A percentile compares a stretch with the other conserved stretches of the same genome.
phyloP scores from a whole-genome alignment of 2,329 filamentous ascomycete species.

The Cladosporium austrohemisphaericum region DNA sequence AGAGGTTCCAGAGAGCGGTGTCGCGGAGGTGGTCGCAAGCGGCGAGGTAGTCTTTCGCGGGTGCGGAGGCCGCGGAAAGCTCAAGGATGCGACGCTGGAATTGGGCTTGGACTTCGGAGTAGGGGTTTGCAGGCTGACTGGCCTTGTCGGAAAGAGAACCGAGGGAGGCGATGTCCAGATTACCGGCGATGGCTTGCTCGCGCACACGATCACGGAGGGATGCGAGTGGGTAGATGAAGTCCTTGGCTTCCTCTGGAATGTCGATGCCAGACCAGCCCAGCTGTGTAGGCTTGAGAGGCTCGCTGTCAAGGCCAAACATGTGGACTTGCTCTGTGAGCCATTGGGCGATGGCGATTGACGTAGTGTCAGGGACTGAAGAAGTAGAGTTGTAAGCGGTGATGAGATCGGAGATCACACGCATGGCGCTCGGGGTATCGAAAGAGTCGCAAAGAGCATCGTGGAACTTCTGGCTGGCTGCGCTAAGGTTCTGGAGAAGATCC shows the following conservation, averaged over 20 bases:
- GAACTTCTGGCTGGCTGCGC: conserved; percentile 54
- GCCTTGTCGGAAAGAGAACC: conserved; percentile 25
- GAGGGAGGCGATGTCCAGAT: conserved; percentile 34
- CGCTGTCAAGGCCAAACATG: conserved; percentile 75
- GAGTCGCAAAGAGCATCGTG: conserved; percentile 71
- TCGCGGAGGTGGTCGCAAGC: conserved; percentile 81
- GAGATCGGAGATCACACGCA: conserved; percentile 73
- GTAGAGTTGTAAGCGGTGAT: conserved; percentile 71
- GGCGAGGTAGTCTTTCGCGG: conserved; percentile 68
- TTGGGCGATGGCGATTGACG: conserved; percentile 57
- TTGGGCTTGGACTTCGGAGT: conserved; percentile 46
- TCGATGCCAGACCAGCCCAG: conserved; percentile 66
- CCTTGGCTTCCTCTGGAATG: conserved; percentile 56
- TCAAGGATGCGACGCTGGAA: conserved; percentile 61
- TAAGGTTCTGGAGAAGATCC: conserved; percentile 46
- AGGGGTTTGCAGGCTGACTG: conserved; percentile 36
- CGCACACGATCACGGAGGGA: conserved; percentile 56
- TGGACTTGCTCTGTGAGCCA: conserved; percentile 83
- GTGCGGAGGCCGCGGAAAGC: conserved; percentile 45
- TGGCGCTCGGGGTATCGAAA: conserved; percentile 78
- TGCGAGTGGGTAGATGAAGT: conserved; percentile 59
- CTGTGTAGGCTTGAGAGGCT: conserved; percentile 39
- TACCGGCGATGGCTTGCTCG: conserved; percentile 51
- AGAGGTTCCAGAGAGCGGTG: conserved; percentile 72
- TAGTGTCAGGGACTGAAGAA: conserved; percentile 43